phyloP scores from a whole-genome alignment of 768 basidiomycete species.

The Sporobolomyces pararoseus region DNA sequence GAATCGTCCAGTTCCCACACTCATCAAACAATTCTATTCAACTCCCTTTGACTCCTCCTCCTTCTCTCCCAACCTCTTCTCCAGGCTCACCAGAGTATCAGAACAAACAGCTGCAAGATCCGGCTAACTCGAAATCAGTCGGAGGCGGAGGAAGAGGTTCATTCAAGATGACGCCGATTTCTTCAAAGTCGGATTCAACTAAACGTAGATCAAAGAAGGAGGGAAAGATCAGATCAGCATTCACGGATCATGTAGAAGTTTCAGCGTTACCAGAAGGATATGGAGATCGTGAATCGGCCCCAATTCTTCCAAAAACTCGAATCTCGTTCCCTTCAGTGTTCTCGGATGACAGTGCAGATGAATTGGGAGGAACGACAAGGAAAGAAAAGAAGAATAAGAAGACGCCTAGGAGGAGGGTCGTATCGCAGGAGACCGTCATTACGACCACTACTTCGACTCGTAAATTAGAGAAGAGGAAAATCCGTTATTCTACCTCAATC shows the following conservation, averaged over 20 bases:
- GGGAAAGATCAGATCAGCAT: not conserved
- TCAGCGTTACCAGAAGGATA: slow-evolving; percentile 5
- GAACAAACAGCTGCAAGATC: too few species aligned
- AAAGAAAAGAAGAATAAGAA: not conserved
- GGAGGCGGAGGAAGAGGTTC: not conserved
- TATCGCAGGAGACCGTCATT: not conserved
- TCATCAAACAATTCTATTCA: not conserved
- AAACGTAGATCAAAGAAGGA: not conserved
- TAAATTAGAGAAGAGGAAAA: slow-evolving; percentile 15
- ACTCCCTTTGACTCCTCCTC: slow-evolving; percentile 21
- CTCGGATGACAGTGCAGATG: slow-evolving; percentile 18
- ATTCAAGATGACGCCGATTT: not conserved
- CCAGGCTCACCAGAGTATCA: slow-evolving; percentile 5
- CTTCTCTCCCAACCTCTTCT: slow-evolving; percentile 4
- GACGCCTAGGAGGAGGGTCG: not conserved
- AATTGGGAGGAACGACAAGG: not conserved
- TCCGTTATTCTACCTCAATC: slow-evolving; percentile 21
- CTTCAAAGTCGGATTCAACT: not conserved
- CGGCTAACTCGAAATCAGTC: too few species aligned
- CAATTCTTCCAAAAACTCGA: slow-evolving; percentile 6
- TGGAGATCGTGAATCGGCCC: not conserved
- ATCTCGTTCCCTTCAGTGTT: slow-evolving; percentile 6
- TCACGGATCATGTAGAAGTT: not conserved
- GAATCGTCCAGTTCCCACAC: not conserved
- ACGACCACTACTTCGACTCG: slow-evolving; percentile 15